Conservation (phyloP, 805 yeast species). For the Pichia ethanolica region DNA sequence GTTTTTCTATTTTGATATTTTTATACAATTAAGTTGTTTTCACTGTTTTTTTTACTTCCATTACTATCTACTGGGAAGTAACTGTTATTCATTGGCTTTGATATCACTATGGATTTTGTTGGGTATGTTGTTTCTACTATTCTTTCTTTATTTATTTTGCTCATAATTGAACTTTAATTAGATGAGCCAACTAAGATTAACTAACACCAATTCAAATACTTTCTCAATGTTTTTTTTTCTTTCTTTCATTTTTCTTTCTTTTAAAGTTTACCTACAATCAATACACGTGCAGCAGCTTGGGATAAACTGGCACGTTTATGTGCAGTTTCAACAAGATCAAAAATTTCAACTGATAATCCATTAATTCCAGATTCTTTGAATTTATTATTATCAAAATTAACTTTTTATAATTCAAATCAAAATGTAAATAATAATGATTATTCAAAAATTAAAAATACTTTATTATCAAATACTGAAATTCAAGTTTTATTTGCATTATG, state of each 20-base stretch:
- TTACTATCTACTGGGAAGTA: too few relatives aligned
- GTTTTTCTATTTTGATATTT: too few relatives aligned
- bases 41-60: too few relatives aligned
- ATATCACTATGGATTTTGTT: slow-evolving; percentile 14
- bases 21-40: too few relatives aligned
- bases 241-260: not conserved
- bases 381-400: slow-evolving; percentile 4
- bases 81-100: too few relatives aligned
- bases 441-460: too few relatives aligned
- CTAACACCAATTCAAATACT: not conserved
- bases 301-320: slow-evolving; percentile 30
- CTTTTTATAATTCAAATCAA: not conserved
- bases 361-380: slow-evolving; percentile 19
- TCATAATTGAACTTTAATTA: too few relatives aligned
- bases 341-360: slow-evolving; percentile 13
- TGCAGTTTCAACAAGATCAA: slow-evolving; percentile 17
- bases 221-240: not conserved
- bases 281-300: slow-evolving; percentile 32
- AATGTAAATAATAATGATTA: not conserved
- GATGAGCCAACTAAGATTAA: too few relatives aligned
- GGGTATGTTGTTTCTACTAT: slow-evolving; percentile 13
- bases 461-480: slow-evolving; percentile 26
- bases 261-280: slow-evolving; percentile 28
- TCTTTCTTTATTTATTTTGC: too few relatives aligned
- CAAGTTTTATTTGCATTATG: slow-evolving; percentile 55